Percentiles rank a stretch among this genome's conserved stretches.
Evolutionary conservation across 169 alveolate species (phyloP).

Genomic region (Plasmodium gonderi): DNA sequence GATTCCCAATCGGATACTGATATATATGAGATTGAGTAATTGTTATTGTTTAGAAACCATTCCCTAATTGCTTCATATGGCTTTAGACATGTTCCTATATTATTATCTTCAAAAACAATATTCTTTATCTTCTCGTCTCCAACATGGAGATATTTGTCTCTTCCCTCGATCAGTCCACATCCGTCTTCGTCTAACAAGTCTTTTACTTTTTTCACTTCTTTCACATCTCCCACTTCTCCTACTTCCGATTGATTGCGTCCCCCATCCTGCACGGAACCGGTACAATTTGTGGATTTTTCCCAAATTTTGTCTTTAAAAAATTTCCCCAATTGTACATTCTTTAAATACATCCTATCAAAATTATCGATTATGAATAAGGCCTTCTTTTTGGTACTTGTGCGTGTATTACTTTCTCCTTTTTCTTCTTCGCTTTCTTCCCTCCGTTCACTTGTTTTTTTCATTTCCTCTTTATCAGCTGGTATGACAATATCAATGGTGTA

Average conservation of each 20-base stretch:
- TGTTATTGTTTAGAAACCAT: constrained; percentile 22
- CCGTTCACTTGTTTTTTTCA: background rate
- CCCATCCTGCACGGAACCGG: background rate
- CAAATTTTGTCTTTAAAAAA: background rate
- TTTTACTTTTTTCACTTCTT: background rate
- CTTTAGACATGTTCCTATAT: constrained; percentile 7
- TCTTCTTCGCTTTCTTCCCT: background rate
- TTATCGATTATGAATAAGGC: constrained; percentile 44
- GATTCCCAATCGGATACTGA: constrained; percentile 36
- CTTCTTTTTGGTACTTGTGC: background rate
- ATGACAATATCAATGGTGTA: constrained; percentile 42
- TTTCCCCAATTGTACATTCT: background rate
- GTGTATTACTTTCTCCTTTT: background rate
- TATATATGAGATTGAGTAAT: constrained; percentile 21
- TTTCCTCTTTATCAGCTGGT: background rate
- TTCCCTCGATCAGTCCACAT: background rate
- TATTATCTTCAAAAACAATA: background rate
- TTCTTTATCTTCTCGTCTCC: background rate
- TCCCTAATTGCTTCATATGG: constrained; percentile 63
- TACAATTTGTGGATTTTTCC: background rate
- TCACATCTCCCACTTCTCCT: background rate
- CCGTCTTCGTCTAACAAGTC: background rate
- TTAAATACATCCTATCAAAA: constrained; percentile 20
- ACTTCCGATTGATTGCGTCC: background rate
- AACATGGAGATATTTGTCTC: background rate